phyloP scores from a whole-genome alignment of 768 basidiomycete genomes.

The Podaxis carcinomalis region DNA sequence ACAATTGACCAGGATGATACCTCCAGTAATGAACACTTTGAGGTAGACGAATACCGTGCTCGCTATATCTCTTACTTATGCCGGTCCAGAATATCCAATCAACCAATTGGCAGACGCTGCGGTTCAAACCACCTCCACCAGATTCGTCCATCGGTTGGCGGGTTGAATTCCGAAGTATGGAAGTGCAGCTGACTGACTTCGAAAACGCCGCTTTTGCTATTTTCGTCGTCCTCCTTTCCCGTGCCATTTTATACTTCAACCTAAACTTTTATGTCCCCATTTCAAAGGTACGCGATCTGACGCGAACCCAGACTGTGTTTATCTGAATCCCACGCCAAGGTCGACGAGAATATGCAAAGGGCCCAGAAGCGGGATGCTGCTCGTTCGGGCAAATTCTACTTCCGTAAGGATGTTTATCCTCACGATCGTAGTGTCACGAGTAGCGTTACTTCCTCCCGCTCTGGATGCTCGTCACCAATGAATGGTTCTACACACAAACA shows the following conservation, averaged over 20 bases:
- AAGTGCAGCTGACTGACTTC: slow-evolving; percentile 97
- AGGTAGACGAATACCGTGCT: slow-evolving; percentile 42
- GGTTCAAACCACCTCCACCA: slow-evolving; percentile 97
- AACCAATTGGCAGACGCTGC: slow-evolving; percentile 98
- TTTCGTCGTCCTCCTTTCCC: slow-evolving; percentile 90
- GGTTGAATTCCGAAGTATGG: slow-evolving; percentile 98
- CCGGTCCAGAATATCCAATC: slow-evolving; percentile 87
- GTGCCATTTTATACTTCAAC: slow-evolving; percentile 88
- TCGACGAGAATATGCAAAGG: slow-evolving; percentile 93
- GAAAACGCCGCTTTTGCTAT: slow-evolving; percentile 97
- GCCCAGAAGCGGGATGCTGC: slow-evolving; percentile 85
- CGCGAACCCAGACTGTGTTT: neutral
- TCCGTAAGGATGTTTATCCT: slow-evolving; percentile 82
- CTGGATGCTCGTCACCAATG: slow-evolving; percentile 33
- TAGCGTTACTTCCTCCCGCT: slow-evolving; percentile 43
- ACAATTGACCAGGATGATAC: slow-evolving; percentile 89
- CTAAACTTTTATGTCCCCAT: slow-evolving; percentile 97
- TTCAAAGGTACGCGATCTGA: slow-evolving; percentile 62
- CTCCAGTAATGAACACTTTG: slow-evolving; percentile 90
- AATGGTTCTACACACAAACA: slow-evolving; percentile 45
- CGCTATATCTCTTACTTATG: neutral
- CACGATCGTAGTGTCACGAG: slow-evolving; percentile 38
- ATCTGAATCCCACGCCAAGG: slow-evolving; percentile 41
- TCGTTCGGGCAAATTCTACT: slow-evolving; percentile 73
- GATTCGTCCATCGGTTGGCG: slow-evolving; percentile 95